Conservation (phyloP, 2,329 filamentous ascomycete genomes). For the Claviceps sp. region DNA sequence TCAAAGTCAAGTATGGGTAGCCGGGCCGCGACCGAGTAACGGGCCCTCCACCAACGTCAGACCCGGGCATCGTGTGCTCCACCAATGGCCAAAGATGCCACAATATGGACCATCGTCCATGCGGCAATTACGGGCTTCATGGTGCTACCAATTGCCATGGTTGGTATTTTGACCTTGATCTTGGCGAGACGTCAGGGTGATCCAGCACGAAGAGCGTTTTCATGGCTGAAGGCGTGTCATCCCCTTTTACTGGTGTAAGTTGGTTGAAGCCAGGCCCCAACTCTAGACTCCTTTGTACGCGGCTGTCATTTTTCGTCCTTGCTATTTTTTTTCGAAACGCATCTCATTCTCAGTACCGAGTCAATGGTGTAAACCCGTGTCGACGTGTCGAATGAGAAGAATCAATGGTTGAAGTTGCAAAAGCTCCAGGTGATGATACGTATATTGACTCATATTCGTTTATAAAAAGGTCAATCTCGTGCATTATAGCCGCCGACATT, state of each 20-base stretch:
- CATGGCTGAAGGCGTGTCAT: slow-evolving; percentile 6
- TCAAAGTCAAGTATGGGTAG: not conserved
- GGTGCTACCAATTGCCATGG: slow-evolving; percentile 3
- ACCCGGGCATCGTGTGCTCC: not conserved
- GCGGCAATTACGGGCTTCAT: slow-evolving; percentile 5
- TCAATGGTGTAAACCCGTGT: too few relatives aligned
- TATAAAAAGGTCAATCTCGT: slow-evolving; percentile 3
- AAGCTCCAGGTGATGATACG: not conserved
- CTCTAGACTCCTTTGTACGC: not conserved
- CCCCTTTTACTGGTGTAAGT: slow-evolving; percentile 5
- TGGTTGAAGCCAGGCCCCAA: not conserved
- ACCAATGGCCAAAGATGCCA: slow-evolving; percentile 2
- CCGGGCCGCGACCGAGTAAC: not conserved
- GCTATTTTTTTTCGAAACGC: not conserved
- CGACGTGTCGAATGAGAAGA: too few relatives aligned
- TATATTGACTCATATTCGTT: not conserved
- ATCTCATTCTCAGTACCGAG: too few relatives aligned
- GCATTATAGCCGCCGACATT: slow-evolving; percentile 5
- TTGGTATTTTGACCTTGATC: slow-evolving; percentile 1
- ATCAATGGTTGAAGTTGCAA: not conserved
- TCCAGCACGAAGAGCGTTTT: slow-evolving; percentile 4
- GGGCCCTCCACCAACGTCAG: not conserved
- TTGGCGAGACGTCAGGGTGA: slow-evolving; percentile 3
- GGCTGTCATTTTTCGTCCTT: not conserved
- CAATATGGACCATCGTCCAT: slow-evolving; percentile 7